Percentiles rank a stretch among this genome's conserved stretches.
These are phyloP conservation scores for Xerophyta viscosa DNA, from an alignment of 106 monocot genomes.

Conservation along the genomic window DNA sequence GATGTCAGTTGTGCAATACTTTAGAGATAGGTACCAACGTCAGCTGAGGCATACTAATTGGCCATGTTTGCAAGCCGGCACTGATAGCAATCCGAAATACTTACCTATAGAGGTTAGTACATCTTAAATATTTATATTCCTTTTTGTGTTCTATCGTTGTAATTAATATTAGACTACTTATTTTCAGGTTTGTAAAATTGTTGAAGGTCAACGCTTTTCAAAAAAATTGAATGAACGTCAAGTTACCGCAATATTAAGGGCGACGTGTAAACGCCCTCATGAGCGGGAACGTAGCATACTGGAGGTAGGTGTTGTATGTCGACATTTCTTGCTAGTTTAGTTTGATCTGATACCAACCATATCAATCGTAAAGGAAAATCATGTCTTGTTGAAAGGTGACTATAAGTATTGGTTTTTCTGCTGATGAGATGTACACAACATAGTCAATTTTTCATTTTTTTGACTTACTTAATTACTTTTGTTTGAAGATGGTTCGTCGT, in stretches of 20 bases:
- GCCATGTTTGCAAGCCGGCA: constrained; percentile 37
- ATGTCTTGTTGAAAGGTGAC: too few relatives aligned
- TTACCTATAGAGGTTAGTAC: constrained; percentile 36
- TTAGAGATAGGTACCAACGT: constrained; percentile 13
- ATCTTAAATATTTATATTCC: not conserved
- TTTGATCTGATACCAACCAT: too few relatives aligned
- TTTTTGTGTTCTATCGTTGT: not conserved
- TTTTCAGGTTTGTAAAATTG: constrained; percentile 49
- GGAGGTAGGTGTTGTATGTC: constrained; percentile 4
- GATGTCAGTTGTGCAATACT: constrained; percentile 32
- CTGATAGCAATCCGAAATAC: constrained; percentile 20
- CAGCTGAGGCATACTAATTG: constrained; percentile 6
- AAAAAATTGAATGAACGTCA: constrained; percentile 30
- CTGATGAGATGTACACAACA: too few relatives aligned
- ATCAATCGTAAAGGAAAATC: too few relatives aligned
- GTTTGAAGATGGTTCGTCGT: constrained; percentile 24
- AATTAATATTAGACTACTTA: not conserved
- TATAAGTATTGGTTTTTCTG: too few relatives aligned
- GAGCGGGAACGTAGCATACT: constrained; percentile 21
- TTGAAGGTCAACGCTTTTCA: constrained; percentile 25
- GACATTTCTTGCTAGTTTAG: too few relatives aligned
- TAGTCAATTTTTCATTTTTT: too few relatives aligned
- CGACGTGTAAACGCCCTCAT: constrained; percentile 24
- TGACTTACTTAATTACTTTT: not conserved
- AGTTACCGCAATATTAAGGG: constrained; percentile 20